Percentiles rank a stretch among this genome's conserved stretches.
These are phyloP conservation scores for Voacanga thouarsii DNA, from an alignment of 257 asterid genomes.

Conservation along the genomic window DNA sequence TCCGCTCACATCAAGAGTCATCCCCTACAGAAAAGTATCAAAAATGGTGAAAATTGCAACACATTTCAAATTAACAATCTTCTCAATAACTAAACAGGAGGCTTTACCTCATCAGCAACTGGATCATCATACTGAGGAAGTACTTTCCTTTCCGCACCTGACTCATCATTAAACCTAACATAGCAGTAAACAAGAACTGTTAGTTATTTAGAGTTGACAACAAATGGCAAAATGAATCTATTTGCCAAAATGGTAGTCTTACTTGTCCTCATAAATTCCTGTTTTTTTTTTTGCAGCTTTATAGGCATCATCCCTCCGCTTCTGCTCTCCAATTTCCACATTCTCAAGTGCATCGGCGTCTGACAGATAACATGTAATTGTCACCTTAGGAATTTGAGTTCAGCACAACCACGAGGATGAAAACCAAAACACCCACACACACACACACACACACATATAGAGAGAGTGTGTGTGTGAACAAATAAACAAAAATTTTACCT, in stretches of 20 bases:
- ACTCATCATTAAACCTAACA: conserved; percentile 70
- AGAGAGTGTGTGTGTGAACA: conserved; percentile 9
- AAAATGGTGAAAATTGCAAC: conserved; percentile 18
- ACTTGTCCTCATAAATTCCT: conserved; percentile 86
- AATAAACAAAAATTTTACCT: conserved; percentile 43
- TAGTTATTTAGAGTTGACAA: conserved; percentile 11
- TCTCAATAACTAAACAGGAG: conserved; percentile 10
- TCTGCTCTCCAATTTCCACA: conserved; percentile 98
- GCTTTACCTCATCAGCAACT: conserved; percentile 68
- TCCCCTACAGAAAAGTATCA: conserved; percentile 48
- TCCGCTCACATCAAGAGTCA: conserved; percentile 89
- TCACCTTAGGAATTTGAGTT: conserved; percentile 95
- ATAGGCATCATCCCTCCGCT: conserved; percentile 82
- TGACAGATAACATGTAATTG: conserved; percentile 75
- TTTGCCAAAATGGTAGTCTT: conserved; percentile 23
- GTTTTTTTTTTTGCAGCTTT: conserved; percentile 80
- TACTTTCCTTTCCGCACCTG: conserved; percentile 55
- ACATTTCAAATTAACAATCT: neutral
- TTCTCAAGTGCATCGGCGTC: conserved; percentile 97
- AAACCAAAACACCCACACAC: neutral
- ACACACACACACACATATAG: conserved; percentile 21
- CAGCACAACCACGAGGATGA: conserved; percentile 52
- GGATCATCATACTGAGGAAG: conserved; percentile 98
- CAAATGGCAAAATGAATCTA: conserved; percentile 7
- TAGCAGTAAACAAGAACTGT: conserved; percentile 15